Evolutionary conservation across 1,284 basidiomycete genomes (phyloP).

Genomic region (Ustilago trichophora): DNA sequence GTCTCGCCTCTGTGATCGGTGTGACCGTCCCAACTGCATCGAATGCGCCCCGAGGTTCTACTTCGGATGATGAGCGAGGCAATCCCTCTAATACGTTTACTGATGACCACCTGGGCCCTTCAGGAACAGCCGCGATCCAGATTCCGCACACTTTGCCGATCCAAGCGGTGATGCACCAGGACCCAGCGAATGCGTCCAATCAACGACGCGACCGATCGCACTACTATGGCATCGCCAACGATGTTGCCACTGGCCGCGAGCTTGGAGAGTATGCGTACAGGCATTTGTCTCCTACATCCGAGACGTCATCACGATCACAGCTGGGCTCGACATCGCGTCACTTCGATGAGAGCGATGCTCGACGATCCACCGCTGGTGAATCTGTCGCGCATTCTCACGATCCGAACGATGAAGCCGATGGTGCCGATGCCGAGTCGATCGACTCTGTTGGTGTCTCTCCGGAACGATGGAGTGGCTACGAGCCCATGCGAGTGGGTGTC

Average conservation of each 20-base stretch:
- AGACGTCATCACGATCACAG: neutral
- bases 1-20: slow-evolving; percentile 68
- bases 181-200: neutral
- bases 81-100: slow-evolving; percentile 1
- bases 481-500: slow-evolving; percentile 73
- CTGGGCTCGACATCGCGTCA: slow-evolving; percentile 2
- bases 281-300: neutral
- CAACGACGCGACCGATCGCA: slow-evolving; percentile 26
- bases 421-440: slow-evolving; percentile 20
- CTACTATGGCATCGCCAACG: slow-evolving; percentile 55
- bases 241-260: slow-evolving; percentile 47
- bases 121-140: slow-evolving; percentile 33
- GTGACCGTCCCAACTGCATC: slow-evolving; percentile 1
- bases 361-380: slow-evolving; percentile 8
- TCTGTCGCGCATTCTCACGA: slow-evolving; percentile 13
- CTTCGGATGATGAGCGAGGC: slow-evolving; percentile 11
- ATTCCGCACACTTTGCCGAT: slow-evolving; percentile 40
- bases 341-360: slow-evolving; percentile 16
- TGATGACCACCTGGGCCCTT: slow-evolving; percentile 28
- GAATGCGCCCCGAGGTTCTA: slow-evolving; percentile 1
- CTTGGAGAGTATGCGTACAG: slow-evolving; percentile 42
- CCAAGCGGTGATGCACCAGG: slow-evolving; percentile 17
- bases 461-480: slow-evolving; percentile 54
- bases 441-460: slow-evolving; percentile 17
- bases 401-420: slow-evolving; percentile 26